These are phyloP conservation scores for Cercospora berteroae DNA, from an alignment of 2,329 filamentous ascomycete genomes.

Conservation along the genomic window DNA sequence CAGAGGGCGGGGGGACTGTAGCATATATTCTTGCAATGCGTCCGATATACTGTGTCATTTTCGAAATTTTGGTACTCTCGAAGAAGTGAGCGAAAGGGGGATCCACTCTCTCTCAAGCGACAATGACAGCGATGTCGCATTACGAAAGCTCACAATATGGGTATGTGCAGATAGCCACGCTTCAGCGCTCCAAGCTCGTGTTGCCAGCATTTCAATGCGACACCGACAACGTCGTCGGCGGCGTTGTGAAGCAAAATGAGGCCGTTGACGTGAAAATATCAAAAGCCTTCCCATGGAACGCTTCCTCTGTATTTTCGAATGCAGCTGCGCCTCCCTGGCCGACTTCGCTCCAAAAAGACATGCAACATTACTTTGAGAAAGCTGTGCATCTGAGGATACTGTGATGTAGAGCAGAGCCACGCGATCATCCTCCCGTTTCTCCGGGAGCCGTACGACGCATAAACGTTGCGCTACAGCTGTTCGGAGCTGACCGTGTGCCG, in stretches of 20 bases:
- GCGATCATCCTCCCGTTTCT: not conserved
- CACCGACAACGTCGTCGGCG: not conserved
- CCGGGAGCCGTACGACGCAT: not conserved
- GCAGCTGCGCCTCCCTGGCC: not conserved
- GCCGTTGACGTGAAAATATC: not conserved
- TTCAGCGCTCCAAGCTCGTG: not conserved
- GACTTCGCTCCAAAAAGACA: not conserved
- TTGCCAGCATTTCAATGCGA: not conserved
- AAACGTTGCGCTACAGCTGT: not conserved
- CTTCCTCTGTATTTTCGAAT: not conserved
- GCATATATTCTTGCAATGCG: not conserved
- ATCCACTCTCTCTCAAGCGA: not conserved
- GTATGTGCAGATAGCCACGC: slow-evolving; percentile 10
- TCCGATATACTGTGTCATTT: not conserved
- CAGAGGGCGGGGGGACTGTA: not conserved
- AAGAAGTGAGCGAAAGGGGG: not conserved
- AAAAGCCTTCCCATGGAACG: not conserved
- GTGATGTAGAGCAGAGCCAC: not conserved
- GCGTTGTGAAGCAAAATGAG: not conserved
- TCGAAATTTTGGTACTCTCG: not conserved
- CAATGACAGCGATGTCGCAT: not conserved
- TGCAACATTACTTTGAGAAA: not conserved
- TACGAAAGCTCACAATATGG: not conserved
- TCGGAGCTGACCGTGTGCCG: not conserved
- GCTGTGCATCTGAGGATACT: not conserved